Conservation (phyloP, 148 eudicot species). For the Rhododendron simsii region DNA sequence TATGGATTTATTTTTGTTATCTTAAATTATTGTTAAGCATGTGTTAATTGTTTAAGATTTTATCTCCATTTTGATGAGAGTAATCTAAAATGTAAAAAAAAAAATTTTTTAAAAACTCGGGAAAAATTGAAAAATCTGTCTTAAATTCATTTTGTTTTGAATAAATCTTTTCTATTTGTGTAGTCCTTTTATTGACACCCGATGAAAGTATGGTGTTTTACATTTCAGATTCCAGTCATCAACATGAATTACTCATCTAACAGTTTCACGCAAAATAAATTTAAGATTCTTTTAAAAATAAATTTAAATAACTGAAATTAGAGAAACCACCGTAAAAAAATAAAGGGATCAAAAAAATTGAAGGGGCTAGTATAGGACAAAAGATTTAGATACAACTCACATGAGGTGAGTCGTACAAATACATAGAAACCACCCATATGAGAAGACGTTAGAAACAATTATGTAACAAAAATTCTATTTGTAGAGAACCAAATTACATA, state of each 20-base stretch:
- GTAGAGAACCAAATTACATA: too few species aligned
- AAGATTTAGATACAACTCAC: background rate
- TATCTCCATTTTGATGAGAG: too few species aligned
- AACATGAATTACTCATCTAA: background rate
- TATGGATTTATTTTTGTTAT: background rate
- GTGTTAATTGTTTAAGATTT: too few species aligned
- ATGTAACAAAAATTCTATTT: too few species aligned
- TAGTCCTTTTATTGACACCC: background rate
- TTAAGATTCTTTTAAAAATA: background rate
- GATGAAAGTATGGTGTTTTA: background rate
- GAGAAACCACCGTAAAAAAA: background rate
- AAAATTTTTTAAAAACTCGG: background rate
- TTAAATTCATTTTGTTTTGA: background rate
- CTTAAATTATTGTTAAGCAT: too few species aligned
- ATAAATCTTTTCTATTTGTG: background rate
- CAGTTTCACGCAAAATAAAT: background rate
- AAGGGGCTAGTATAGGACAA: background rate
- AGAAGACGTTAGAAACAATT: too few species aligned
- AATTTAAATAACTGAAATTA: background rate
- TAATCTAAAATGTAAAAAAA: too few species aligned
- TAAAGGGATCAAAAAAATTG: background rate
- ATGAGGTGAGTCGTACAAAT: background rate
- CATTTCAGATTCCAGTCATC: background rate
- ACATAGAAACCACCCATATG: too few species aligned
- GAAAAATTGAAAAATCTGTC: background rate